phyloP scores from a whole-genome alignment of 495 filamentous ascomycete species.

The Penicillium malachiteum region DNA sequence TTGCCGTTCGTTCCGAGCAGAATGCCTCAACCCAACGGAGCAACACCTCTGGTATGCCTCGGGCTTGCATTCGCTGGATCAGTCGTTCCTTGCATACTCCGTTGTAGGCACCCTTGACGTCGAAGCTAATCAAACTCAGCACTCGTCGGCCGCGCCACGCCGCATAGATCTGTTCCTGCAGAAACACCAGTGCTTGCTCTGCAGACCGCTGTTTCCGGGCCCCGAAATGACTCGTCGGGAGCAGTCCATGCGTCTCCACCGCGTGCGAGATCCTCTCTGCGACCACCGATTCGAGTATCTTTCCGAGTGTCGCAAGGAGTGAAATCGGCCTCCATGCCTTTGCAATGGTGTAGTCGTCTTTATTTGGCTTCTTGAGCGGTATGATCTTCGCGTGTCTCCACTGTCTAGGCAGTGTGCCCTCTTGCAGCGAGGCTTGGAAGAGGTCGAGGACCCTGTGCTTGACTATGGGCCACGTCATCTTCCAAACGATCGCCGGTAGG shows the following conservation, averaged over 20 bases:
- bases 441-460: slow-evolving; percentile 24
- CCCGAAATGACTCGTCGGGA: slow-evolving; percentile 8
- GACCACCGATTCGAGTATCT: slow-evolving; percentile 31
- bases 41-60: slow-evolving; percentile 29
- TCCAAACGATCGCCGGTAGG: slow-evolving; percentile 26
- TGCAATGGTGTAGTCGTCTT: slow-evolving; percentile 21
- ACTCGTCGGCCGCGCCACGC: slow-evolving; percentile 20
- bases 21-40: slow-evolving; percentile 35
- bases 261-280: slow-evolving; percentile 26
- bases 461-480: slow-evolving; percentile 28
- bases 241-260: slow-evolving; percentile 18
- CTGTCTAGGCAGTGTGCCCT: slow-evolving; percentile 10
- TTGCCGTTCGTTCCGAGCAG: slow-evolving; percentile 19
- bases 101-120: slow-evolving; percentile 47
- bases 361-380: slow-evolving; percentile 23
- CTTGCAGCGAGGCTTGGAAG: slow-evolving; percentile 16
- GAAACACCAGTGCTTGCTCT: slow-evolving; percentile 24
- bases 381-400: slow-evolving; percentile 20
- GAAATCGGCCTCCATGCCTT: slow-evolving; percentile 31
- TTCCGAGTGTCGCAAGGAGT: slow-evolving; percentile 27
- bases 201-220: slow-evolving; percentile 8
- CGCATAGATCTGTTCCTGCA: slow-evolving; percentile 29
- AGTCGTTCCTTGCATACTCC: slow-evolving; percentile 33
- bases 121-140: slow-evolving; percentile 35
- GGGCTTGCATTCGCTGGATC: slow-evolving; percentile 28